Conservation (phyloP, 2,329 filamentous ascomycete species). For the Fusarium euwallaceae region DNA sequence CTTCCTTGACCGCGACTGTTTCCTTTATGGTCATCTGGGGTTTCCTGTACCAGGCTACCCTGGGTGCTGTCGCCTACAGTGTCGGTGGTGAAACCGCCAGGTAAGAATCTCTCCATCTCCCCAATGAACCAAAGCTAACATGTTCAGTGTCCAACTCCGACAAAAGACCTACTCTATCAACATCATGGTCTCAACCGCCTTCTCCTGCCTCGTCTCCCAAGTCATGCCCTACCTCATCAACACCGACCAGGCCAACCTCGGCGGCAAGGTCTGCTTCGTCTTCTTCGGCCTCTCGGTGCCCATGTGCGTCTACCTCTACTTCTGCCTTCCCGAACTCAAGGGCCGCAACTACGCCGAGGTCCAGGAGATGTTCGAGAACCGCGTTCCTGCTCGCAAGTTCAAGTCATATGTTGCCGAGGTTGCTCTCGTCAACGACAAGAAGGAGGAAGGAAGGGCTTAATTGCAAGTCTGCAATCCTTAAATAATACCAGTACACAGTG, state of each 20-base stretch:
- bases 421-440: constrained; percentile 14
- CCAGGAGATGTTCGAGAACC: constrained; percentile 36
- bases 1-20: constrained; percentile 42
- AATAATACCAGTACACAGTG: not conserved
- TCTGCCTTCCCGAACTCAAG: constrained; percentile 54
- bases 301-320: constrained; percentile 50
- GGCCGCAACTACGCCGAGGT: constrained; percentile 40
- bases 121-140: not conserved
- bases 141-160: constrained; percentile 41
- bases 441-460: constrained; percentile 5
- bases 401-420: constrained; percentile 31
- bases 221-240: constrained; percentile 49
- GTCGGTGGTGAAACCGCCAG: constrained; percentile 49
- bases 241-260: constrained; percentile 48
- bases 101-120: not conserved
- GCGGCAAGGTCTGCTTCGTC: constrained; percentile 51
- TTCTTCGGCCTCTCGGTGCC: constrained; percentile 49
- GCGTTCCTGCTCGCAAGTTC: constrained; percentile 28
- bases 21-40: constrained; percentile 48
- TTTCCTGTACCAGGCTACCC: constrained; percentile 47
- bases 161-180: constrained; percentile 53
- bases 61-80: constrained; percentile 48
- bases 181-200: constrained; percentile 48
- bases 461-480: not conserved
- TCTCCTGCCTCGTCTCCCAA: constrained; percentile 48